Evolutionary conservation across 352 stramenopile species (phyloP).

Genomic region (Pythium utonaiense): DNA sequence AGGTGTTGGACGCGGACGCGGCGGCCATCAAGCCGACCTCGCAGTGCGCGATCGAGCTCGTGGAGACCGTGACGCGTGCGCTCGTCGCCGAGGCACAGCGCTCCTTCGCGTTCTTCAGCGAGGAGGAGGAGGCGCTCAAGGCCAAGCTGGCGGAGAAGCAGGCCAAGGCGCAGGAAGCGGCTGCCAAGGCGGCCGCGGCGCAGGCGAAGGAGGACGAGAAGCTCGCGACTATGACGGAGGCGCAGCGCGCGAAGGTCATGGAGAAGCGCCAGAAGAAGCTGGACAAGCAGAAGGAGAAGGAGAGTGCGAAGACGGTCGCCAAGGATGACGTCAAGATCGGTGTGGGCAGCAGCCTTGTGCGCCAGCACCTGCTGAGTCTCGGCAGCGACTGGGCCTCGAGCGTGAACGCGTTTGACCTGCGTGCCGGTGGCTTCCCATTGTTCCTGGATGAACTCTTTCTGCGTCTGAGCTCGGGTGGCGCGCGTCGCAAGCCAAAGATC

Average conservation of each 20-base stretch:
- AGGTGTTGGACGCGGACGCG: constrained; percentile 18
- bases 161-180: constrained; percentile 59
- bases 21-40: constrained; percentile 22
- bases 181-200: constrained; percentile 64
- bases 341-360: constrained; percentile 58
- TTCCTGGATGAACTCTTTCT: constrained; percentile 69
- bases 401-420: constrained; percentile 64
- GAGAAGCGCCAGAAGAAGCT: constrained; percentile 55
- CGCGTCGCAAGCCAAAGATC: constrained; percentile 84
- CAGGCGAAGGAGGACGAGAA: constrained; percentile 83
- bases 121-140: constrained; percentile 61
- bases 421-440: constrained; percentile 30
- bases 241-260: constrained; percentile 45
- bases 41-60: constrained; percentile 42
- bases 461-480: constrained; percentile 60
- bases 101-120: constrained; percentile 51
- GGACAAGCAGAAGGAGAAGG: constrained; percentile 81
- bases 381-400: constrained; percentile 12
- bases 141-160: constrained; percentile 48
- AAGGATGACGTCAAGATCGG: constrained; percentile 73
- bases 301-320: constrained; percentile 55
- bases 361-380: constrained; percentile 34
- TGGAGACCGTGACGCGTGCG: constrained; percentile 36
- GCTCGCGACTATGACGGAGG: constrained; percentile 70
- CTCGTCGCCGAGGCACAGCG: constrained; percentile 48